Evolutionary conservation across 2,329 filamentous ascomycete species (phyloP).

Genomic region (Fusarium paranaense): DNA sequence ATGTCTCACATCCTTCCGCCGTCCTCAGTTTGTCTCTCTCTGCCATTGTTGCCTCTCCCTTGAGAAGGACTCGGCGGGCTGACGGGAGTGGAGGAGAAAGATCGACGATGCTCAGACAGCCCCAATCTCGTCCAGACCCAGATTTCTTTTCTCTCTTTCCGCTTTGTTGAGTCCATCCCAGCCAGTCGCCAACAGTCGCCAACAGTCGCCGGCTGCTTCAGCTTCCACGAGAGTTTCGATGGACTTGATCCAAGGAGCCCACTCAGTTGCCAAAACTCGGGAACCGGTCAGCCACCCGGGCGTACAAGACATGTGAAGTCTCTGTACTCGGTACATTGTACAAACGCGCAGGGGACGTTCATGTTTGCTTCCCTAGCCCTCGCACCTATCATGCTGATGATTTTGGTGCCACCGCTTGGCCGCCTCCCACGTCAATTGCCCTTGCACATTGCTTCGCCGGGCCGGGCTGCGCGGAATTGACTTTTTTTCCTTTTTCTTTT

Average conservation of each 20-base stretch:
- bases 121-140: slow-evolving; percentile 22
- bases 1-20: slow-evolving; percentile 42
- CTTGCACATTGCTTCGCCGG: slow-evolving; percentile 20
- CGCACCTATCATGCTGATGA: slow-evolving; percentile 19
- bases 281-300: slow-evolving; percentile 38
- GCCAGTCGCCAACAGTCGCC: neutral
- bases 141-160: slow-evolving; percentile 15
- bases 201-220: slow-evolving; percentile 28
- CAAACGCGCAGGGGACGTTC: slow-evolving; percentile 14
- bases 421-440: slow-evolving; percentile 34
- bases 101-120: slow-evolving; percentile 21
- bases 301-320: slow-evolving; percentile 31
- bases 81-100: slow-evolving; percentile 11
- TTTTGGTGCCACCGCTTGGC: slow-evolving; percentile 18
- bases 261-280: slow-evolving; percentile 27
- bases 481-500: neutral
- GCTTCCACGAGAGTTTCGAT: slow-evolving; percentile 35
- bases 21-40: slow-evolving; percentile 28
- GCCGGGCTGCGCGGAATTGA: slow-evolving; percentile 15
- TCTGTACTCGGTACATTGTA: slow-evolving; percentile 16
- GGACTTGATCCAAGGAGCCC: slow-evolving; percentile 21
- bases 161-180: slow-evolving; percentile 23
- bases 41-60: slow-evolving; percentile 32
- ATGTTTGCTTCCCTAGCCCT: slow-evolving; percentile 27
- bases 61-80: slow-evolving; percentile 35